Percentiles rank a stretch among this genome's conserved stretches.
These are phyloP conservation scores for Lecanicillium sp. DNA, from an alignment of 2,329 filamentous ascomycete species.

Conservation along the genomic window DNA sequence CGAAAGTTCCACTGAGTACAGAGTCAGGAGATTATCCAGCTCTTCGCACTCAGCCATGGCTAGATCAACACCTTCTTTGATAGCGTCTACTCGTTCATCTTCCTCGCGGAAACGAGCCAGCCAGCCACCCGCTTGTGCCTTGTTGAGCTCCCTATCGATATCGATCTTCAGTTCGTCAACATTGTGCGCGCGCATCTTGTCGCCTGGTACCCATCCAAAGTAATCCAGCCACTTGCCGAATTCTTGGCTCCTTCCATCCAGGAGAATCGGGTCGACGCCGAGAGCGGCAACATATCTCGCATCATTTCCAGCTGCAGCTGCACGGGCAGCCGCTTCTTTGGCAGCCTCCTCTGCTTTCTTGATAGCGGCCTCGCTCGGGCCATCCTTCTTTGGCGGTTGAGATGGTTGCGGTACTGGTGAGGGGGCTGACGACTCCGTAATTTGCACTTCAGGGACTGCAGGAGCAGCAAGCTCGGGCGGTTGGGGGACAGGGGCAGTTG, in stretches of 20 bases:
- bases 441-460: too few species aligned
- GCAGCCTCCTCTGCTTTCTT: conserved; percentile 22
- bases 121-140: conserved; percentile 90
- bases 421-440: conserved; percentile 43
- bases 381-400: conserved; percentile 33
- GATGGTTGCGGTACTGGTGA: conserved; percentile 29
- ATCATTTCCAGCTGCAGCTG: conserved; percentile 65
- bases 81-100: conserved; percentile 80
- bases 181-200: conserved; percentile 65
- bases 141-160: conserved; percentile 79
- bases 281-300: conserved; percentile 71
- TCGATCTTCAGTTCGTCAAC: conserved; percentile 78
- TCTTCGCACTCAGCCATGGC: conserved; percentile 96
- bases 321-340: conserved; percentile 50
- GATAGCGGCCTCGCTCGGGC: conserved; percentile 22
- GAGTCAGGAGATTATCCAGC: conserved; percentile 83
- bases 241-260: conserved; percentile 71
- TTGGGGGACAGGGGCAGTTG: not conserved
- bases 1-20: conserved; percentile 91
- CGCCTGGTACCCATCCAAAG: conserved; percentile 78
- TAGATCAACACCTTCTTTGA: conserved; percentile 78
- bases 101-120: conserved; percentile 77
- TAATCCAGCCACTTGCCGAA: conserved; percentile 79
- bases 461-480: conserved; percentile 38
- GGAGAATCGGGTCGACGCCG: conserved; percentile 68